A percentile compares a stretch with the other conserved stretches of the same genome.
Evolutionary conservation across 1,284 basidiomycete genomes (phyloP).

Genomic region (Dichomitus squalens): DNA sequence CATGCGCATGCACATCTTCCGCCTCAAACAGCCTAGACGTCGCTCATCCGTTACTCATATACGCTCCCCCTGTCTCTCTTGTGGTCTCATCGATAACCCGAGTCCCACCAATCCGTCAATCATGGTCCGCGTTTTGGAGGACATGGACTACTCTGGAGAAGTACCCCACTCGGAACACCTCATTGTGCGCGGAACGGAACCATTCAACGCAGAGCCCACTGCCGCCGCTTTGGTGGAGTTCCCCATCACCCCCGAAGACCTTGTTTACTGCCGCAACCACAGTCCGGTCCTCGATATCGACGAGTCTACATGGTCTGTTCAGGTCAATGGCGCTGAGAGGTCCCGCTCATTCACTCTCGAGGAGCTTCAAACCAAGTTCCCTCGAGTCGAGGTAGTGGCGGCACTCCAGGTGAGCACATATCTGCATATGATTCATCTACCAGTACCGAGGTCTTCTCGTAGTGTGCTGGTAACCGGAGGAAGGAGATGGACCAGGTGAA

Average conservation of each 20-base stretch:
- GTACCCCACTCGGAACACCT: slow-evolving; percentile 47
- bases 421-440: background rate
- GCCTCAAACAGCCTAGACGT: background rate
- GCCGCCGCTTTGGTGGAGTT: slow-evolving; percentile 55
- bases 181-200: slow-evolving; percentile 45
- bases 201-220: slow-evolving; percentile 63
- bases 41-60: too few relatives aligned
- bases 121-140: background rate
- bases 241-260: slow-evolving; percentile 54
- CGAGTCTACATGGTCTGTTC: slow-evolving; percentile 44
- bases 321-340: slow-evolving; percentile 41
- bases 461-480: slow-evolving; percentile 73
- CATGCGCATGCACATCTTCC: slow-evolving; percentile 11
- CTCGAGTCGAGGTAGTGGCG: slow-evolving; percentile 51
- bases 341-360: slow-evolving; percentile 38
- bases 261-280: slow-evolving; percentile 65
- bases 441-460: background rate
- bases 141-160: slow-evolving; percentile 47
- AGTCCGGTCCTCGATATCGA: slow-evolving; percentile 57
- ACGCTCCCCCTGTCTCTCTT: background rate
- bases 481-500: slow-evolving; percentile 66
- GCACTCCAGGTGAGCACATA: slow-evolving; percentile 52
- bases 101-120: background rate
- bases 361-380: slow-evolving; percentile 46
- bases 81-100: background rate